These are phyloP conservation scores for Schwanniomyces pseudopolymorphus DNA, from an alignment of 805 yeast species.

Conservation along the genomic window DNA sequence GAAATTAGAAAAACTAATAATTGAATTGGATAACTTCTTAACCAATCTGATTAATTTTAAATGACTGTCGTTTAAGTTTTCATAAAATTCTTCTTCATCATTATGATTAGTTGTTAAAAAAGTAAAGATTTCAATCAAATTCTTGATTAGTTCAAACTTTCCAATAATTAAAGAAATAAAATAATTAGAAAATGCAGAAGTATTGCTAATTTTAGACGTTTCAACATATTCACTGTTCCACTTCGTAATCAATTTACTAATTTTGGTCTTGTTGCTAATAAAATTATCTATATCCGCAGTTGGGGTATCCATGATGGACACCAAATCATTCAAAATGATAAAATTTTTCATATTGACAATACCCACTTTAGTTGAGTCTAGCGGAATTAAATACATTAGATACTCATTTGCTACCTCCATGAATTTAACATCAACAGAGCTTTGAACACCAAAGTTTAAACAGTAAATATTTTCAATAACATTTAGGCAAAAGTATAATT, in stretches of 20 bases:
- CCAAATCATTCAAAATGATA: conserved; percentile 11
- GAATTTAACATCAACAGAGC: conserved; percentile 8
- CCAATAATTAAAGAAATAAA: conserved; percentile 29
- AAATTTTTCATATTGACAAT: conserved; percentile 13
- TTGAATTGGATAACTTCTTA: conserved; percentile 30
- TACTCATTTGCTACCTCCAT: conserved; percentile 10
- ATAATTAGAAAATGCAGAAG: conserved; percentile 2
- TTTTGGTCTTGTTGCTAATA: conserved; percentile 9
- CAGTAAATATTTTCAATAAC: conserved; percentile 36
- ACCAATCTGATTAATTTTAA: conserved; percentile 38
- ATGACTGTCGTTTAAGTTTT: conserved; percentile 33
- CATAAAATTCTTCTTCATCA: conserved; percentile 20
- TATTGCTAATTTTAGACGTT: neutral
- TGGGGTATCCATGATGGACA: conserved; percentile 8
- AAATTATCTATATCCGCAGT: conserved; percentile 6
- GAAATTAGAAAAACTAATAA: conserved; percentile 30
- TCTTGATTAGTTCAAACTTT: conserved; percentile 37
- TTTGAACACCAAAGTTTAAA: conserved; percentile 34
- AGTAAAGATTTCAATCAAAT: conserved; percentile 30
- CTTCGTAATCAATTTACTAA: conserved; percentile 6
- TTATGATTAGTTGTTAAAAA: conserved; percentile 9
- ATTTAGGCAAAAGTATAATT: conserved; percentile 48
- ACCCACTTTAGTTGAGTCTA: conserved; percentile 4
- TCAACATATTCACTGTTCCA: conserved; percentile 2
- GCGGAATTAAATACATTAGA: conserved; percentile 16